phyloP scores from a whole-genome alignment of 495 filamentous ascomycete genomes.

The Neurospora pannonica region DNA sequence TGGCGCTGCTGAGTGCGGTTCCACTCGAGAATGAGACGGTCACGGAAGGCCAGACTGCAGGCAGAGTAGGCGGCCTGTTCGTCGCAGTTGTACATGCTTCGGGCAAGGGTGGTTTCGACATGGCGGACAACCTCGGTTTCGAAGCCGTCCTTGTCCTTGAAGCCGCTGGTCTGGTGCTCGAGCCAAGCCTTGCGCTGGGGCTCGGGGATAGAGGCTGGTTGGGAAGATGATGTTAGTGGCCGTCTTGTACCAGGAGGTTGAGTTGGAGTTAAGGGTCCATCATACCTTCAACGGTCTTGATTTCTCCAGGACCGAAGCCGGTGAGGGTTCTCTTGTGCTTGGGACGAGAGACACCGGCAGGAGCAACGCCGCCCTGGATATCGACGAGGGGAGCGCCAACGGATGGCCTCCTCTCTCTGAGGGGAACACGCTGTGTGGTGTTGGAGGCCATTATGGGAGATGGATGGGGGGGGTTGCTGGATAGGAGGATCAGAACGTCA shows the following conservation, averaged over 20 bases:
- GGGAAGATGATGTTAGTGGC: slow-evolving; percentile 8
- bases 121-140: slow-evolving; percentile 81
- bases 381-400: slow-evolving; percentile 73
- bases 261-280: slow-evolving; percentile 5
- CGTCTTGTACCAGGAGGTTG: neutral
- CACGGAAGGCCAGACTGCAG: slow-evolving; percentile 80
- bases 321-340: slow-evolving; percentile 95
- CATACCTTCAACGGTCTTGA: slow-evolving; percentile 79
- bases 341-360: slow-evolving; percentile 59
- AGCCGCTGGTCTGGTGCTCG: slow-evolving; percentile 61
- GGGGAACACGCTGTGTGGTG: slow-evolving; percentile 24
- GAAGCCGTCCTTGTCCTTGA: slow-evolving; percentile 58
- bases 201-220: slow-evolving; percentile 66
- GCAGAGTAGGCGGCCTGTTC: slow-evolving; percentile 89
- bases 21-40: slow-evolving; percentile 90
- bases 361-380: slow-evolving; percentile 70
- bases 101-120: slow-evolving; percentile 92
- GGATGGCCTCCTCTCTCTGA: slow-evolving; percentile 56
- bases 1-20: slow-evolving; percentile 96
- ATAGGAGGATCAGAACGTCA: neutral
- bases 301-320: slow-evolving; percentile 80
- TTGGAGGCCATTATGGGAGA: neutral
- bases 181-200: slow-evolving; percentile 81
- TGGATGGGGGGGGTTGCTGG: neutral
- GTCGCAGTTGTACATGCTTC: slow-evolving; percentile 97